Conservation (phyloP, 768 basidiomycete genomes). For the Candolleomyces eurysporus region DNA sequence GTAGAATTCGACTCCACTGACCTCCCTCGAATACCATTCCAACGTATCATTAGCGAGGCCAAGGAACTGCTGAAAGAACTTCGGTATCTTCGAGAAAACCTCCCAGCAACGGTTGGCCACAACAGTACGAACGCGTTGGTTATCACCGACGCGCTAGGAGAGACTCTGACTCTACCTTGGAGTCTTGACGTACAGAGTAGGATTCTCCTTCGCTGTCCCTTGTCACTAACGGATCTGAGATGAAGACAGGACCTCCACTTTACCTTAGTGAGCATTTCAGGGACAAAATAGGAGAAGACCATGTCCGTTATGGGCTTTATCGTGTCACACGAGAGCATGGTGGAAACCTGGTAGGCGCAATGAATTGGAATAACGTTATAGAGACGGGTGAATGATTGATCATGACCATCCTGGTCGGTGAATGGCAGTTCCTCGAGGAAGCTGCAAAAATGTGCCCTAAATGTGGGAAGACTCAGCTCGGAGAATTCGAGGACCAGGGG, state of each 20-base stretch:
- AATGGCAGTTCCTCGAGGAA: background rate
- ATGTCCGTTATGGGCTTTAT: background rate
- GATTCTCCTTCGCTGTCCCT: background rate
- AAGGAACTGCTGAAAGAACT: no score
- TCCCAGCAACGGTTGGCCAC: no score
- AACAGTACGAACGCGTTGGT: no score
- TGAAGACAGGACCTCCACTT: background rate
- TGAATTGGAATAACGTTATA: background rate
- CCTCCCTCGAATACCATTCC: no score
- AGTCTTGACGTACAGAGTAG: conserved; percentile 3
- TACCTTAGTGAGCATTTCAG: background rate
- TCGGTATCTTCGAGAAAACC: no score
- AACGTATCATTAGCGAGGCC: no score
- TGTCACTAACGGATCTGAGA: background rate
- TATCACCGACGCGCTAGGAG: no score
- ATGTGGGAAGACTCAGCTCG: background rate
- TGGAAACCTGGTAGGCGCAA: background rate
- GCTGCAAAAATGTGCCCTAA: background rate
- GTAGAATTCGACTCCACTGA: no score
- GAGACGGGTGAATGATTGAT: background rate
- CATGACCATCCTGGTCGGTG: background rate
- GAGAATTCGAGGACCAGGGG: background rate
- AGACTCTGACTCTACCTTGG: conserved; percentile 9
- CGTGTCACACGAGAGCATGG: background rate
- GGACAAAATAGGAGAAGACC: background rate